Evolutionary conservation across 257 asterid species (phyloP), one percentile per base, ranked within the genome.

Genomic region (Coffea canephora): DNA sequence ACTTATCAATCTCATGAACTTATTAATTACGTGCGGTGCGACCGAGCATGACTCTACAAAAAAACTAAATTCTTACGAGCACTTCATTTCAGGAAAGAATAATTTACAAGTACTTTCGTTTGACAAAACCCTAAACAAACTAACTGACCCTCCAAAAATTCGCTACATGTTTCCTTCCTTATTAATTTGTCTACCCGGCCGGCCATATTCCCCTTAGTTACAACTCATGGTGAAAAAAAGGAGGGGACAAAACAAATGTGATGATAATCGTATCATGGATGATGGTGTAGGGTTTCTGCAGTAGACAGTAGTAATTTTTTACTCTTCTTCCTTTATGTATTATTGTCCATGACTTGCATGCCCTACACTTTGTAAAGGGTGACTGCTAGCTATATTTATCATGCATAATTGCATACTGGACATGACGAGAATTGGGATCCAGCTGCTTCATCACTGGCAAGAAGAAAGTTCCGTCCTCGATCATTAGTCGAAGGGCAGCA

Each of bases 401-500:
- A 66, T 52, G 52, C 25, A 62, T 83, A 85, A 69, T 79, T 52
- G 52, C 25, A 62, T 83, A 84, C 69, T 79, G 78, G 86, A 89
- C 79, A 87, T 88, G 89, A 75, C 87, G 89, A 75, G 86, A 87
- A 80, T 87, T 89, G 93, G 89, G 81, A 87, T 89, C 88, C 94
- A 91, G 94, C 96, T 91, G 83, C 75, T 84, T 83, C 82, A 69
- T 83, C 83, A 82, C 87, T 92, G 90, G 87, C 89, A 48, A 55
- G 74, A 65, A 79, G 61, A 52, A 73, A 69, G 21, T 46, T 77
- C 83, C 65, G 49, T 69, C 73, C 77, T 72, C 1, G 34, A 1
- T 31, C 62, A 45, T 36, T 52, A 76, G 50, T 79, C 49, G 27
- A 36, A 73, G 74, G 75, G 57, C 83, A 82, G 43, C 73, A 71